phyloP scores from a whole-genome alignment of 23 red algal species.

The Chondrus crispus region DNA sequence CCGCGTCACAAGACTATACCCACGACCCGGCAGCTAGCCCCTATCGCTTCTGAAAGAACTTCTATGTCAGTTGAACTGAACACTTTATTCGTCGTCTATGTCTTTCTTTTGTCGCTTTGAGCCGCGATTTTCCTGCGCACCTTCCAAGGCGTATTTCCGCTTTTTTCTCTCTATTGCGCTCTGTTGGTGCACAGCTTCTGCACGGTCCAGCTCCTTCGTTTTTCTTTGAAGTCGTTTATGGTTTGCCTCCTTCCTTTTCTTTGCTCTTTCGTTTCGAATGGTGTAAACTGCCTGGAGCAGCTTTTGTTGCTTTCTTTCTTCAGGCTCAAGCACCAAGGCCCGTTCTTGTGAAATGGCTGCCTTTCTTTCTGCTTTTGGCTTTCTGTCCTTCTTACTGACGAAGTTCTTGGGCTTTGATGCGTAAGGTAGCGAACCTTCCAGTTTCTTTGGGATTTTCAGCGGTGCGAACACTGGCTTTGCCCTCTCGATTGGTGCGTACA shows the following conservation, averaged over 20 bases:
- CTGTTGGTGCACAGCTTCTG: constrained; percentile 21
- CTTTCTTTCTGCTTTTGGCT: constrained; percentile 4
- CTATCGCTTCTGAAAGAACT: too few species aligned
- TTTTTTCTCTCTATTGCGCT: constrained; percentile 46
- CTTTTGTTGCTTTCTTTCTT: constrained; percentile 39
- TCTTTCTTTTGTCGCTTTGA: constrained; percentile 9
- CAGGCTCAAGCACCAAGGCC: constrained; percentile 50
- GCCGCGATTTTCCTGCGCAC: constrained; percentile 34
- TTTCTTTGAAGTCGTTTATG: neutral
- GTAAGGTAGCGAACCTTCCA: constrained; percentile 89
- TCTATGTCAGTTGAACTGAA: too few species aligned
- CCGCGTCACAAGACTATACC: too few species aligned
- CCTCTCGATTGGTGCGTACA: constrained; percentile 74
- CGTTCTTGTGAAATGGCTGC: constrained; percentile 30
- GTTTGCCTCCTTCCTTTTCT: constrained; percentile 49
- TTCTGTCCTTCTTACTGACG: neutral
- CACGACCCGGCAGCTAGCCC: too few species aligned
- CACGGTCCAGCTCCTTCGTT: constrained; percentile 30
- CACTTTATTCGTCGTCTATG: neutral
- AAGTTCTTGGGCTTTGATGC: constrained; percentile 73
- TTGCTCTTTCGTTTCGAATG: constrained; percentile 59
- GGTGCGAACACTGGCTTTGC: constrained; percentile 70
- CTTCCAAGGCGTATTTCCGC: constrained; percentile 58
- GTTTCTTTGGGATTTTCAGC: constrained; percentile 62
- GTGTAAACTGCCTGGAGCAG: constrained; percentile 58